Base-by-base conservation (phyloP, 2,329 filamentous ascomycete species). In the Monosporascus sp. region DNA sequence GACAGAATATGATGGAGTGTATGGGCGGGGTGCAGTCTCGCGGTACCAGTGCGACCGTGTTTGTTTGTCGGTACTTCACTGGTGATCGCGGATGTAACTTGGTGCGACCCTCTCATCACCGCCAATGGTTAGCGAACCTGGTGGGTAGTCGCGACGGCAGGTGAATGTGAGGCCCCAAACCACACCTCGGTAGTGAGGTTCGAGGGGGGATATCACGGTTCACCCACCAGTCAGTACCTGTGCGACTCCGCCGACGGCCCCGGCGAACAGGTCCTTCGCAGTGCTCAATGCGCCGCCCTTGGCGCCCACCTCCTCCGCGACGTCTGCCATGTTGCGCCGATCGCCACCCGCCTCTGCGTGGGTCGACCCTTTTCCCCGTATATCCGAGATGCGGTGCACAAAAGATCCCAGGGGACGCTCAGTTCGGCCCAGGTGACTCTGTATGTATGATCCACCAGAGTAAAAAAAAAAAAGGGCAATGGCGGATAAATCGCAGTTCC, bases 141-240 rank as follows among this genome's bases (percentile, higher is more conserved):
- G 11, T 34, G 31, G 31, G 11, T 34, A 34, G 11, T 34, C 9
- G 31, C 31, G 9, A 34, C 31, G 9, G 11, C 9, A 34, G 5
- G 11, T 14, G 31, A 34, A 34, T 34, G 14, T 34, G 31, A 14
- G 31, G 31, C 14, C 31, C 9, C 31, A 14, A 14, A 34, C 5
- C 9, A 34, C 9, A 34, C 9, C 27, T 31, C 9, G 9, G 31
- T 34, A 34, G 11, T 11, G 9, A 34, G 11, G 27, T 31, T 31
- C 27, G 27, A 2, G 27, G 31, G 27, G 11, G 9, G 11, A 34
- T 14, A 34, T 34, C 31, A 11, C 3, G 31, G 4, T 14, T 43
- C 52, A 80, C 84, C 74, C 76, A 96, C 92, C 93, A 61, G 97
- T 81, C 58, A 99, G 76, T 44, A 99, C 94, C 73, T 99, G 94